phyloP scores from a whole-genome alignment of 2,329 filamentous ascomycete species.

The Chaetomiaceae sp. region DNA sequence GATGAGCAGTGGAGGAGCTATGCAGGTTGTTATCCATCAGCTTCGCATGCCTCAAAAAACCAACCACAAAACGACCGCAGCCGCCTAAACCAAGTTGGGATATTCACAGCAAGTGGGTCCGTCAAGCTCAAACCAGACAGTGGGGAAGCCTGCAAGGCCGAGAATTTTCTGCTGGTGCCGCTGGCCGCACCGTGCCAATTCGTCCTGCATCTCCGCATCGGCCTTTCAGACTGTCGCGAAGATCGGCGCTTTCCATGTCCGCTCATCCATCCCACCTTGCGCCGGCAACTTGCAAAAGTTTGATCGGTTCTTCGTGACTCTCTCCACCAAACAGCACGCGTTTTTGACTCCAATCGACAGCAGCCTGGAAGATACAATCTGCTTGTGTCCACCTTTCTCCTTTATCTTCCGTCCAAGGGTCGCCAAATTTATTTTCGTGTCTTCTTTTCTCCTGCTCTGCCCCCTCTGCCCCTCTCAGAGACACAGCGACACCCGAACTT shows the following conservation, averaged over 20 bases:
- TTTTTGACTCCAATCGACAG: too few species aligned
- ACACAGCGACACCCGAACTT: neutral
- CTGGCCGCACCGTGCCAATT: neutral
- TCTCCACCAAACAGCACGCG: neutral
- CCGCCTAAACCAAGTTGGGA: neutral
- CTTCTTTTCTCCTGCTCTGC: too few species aligned
- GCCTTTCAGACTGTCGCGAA: neutral
- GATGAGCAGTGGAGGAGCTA: too few species aligned
- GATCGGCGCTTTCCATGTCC: neutral
- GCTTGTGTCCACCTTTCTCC: too few species aligned
- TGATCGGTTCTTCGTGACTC: neutral
- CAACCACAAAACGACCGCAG: neutral
- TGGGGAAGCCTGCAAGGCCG: neutral
- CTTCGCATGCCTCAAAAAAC: too few species aligned
- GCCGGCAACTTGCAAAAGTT: neutral
- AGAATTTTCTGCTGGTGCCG: neutral
- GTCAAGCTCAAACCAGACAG: too few species aligned
- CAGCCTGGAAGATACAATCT: too few species aligned
- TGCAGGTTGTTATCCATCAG: too few species aligned
- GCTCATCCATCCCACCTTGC: neutral
- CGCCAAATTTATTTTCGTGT: too few species aligned
- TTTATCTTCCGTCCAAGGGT: too few species aligned
- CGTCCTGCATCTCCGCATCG: slow-evolving; percentile 3
- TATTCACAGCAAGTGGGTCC: neutral
- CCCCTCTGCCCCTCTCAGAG: neutral